Percentiles rank a stretch among this genome's conserved stretches.
These are phyloP conservation scores for Trifolium pratense DNA, from an alignment of 306 rosid species.

Conservation along the genomic window DNA sequence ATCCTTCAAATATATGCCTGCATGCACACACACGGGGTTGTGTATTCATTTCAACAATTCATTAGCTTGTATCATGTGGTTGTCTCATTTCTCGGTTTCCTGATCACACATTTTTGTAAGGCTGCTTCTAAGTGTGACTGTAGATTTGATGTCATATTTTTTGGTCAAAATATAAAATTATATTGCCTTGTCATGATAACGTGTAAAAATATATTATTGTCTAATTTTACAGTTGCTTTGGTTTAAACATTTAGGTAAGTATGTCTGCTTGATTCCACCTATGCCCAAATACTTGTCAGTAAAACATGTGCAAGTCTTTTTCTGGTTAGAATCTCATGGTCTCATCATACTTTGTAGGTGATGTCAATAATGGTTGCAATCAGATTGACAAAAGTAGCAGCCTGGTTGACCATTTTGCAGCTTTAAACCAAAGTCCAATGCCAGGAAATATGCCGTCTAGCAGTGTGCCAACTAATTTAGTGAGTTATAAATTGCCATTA, in stretches of 20 bases:
- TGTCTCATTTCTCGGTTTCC: constrained; percentile 22
- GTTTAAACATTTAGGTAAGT: constrained; percentile 1
- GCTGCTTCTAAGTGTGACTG: constrained; percentile 33
- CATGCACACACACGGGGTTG: not conserved
- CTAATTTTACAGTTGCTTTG: constrained; percentile 13
- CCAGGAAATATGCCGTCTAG: constrained; percentile 52
- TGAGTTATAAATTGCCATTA: constrained; percentile 51
- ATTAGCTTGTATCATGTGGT: constrained; percentile 2
- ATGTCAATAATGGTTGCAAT: constrained; percentile 45
- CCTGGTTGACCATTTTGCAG: constrained; percentile 49
- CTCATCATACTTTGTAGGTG: constrained; percentile 57
- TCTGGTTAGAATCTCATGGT: constrained; percentile 28
- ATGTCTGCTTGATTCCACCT: constrained; percentile 31
- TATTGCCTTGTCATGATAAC: constrained; percentile 23
- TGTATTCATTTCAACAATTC: constrained; percentile 23
- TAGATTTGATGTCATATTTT: constrained; percentile 11
- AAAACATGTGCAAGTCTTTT: constrained; percentile 30
- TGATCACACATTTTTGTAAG: constrained; percentile 14
- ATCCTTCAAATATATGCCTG: constrained; percentile 4
- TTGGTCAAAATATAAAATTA: constrained; percentile 20
- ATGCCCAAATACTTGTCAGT: constrained; percentile 3
- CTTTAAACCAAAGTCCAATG: constrained; percentile 47
- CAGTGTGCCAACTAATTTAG: constrained; percentile 49
- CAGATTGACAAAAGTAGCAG: constrained; percentile 54
- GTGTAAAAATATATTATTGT: constrained; percentile 7